Conservation (phyloP, 2,329 filamentous ascomycete species). For the Erysiphe pulchra region DNA sequence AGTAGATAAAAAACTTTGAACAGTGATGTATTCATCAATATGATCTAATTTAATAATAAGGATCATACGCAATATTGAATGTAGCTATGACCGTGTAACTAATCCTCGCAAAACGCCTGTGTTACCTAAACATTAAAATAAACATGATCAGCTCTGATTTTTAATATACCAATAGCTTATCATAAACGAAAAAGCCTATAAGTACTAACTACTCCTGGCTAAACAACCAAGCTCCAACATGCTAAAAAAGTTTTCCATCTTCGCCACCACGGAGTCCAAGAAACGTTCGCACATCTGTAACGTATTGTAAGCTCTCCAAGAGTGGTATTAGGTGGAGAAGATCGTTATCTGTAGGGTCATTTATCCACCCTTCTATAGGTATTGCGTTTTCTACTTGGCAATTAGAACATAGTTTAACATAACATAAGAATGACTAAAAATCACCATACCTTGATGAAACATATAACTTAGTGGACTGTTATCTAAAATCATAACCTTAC, state of each 20-base stretch:
- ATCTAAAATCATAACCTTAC: constrained; percentile 96
- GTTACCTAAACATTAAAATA: too few species aligned
- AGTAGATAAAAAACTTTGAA: too few species aligned
- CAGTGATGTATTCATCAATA: too few species aligned
- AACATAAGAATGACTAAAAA: not conserved
- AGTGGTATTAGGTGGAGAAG: constrained; percentile 78
- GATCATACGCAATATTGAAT: too few species aligned
- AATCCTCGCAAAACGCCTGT: too few species aligned
- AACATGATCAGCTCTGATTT: too few species aligned
- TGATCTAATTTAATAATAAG: too few species aligned
- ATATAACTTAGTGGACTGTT: constrained; percentile 97
- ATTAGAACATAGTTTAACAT: not conserved
- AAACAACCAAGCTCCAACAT: not conserved
- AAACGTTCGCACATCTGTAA: constrained; percentile 79
- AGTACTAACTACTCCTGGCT: too few species aligned
- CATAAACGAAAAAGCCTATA: too few species aligned
- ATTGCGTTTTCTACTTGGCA: constrained; percentile 81
- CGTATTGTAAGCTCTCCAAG: constrained; percentile 84
- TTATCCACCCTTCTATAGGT: constrained; percentile 98
- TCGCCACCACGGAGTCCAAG: constrained; percentile 76
- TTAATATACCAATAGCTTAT: too few species aligned
- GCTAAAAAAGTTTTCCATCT: constrained; percentile 25
- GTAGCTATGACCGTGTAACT: too few species aligned
- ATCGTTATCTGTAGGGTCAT: constrained; percentile 89
- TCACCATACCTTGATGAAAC: constrained; percentile 69